Base-by-base conservation (phyloP, 768 basidiomycete species). In the Paxillus rubicundulus region DNA sequence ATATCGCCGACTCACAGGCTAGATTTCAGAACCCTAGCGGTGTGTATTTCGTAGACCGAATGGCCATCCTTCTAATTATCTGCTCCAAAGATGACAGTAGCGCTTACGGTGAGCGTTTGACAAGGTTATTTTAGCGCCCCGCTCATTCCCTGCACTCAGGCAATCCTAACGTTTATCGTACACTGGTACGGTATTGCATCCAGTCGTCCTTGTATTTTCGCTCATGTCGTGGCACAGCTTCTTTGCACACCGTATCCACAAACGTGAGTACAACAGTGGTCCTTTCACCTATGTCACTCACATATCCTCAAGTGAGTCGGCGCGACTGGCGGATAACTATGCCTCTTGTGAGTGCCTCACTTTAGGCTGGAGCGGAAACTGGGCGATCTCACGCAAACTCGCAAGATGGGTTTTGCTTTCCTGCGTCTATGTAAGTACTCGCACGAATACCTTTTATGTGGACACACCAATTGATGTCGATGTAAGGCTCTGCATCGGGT, bases 111-210 rank as follows among this genome's bases (percentile, higher is more conserved):
- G 46, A 47, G 67, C 45, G 7, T 9, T 17, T 6, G 33, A 7
- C 17, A 9, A 16, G n/a, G 24, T 24, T 47, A 24, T 24, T n/a
- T 17, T 2, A 13, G 12, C 3, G 3, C 13, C 4, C 37, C n/a
- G 24, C 46, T 47, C 27, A 57, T 28, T 45, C 2, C 47, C 67
- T 18, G 63, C 69, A 0, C 68, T 72, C 71, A 57, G 78, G 79
- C 77, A 1, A 58, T 76, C 24, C 64, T 79, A 28, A 81, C 79
- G 0, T 74, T 79, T 46, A 67, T 79, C 21, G 79, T 81, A 5
- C 79, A 81, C 52, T 76, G 79, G 78, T 80, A 53, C 28, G 71
- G 47, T n/a, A 13, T 41, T 36, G 20, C 9, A 20, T 1, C 12
- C 4, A 6, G 34, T 5, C 1, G 1, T 24, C 18, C 4, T n/a